Evolutionary conservation across 1,284 basidiomycete species (phyloP).

Genomic region (Sporisorium sorghi): DNA sequence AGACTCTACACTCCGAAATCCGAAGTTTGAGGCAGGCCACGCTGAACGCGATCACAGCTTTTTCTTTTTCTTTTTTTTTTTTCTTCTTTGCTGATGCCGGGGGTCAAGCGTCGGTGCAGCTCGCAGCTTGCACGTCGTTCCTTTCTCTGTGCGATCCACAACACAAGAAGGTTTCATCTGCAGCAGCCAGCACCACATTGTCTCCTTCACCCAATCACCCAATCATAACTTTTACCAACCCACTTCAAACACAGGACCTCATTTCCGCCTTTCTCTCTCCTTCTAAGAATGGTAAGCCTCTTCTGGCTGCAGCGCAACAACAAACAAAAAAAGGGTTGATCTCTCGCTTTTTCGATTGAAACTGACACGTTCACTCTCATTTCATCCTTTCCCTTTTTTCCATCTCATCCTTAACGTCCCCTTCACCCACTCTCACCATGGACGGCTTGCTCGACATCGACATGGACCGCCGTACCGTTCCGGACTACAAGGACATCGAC

Average conservation of each 20-base stretch:
- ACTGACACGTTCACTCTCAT: too few species aligned
- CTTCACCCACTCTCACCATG: slow-evolving; percentile 5
- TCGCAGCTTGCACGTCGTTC: neutral
- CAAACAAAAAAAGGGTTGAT: neutral
- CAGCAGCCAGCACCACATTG: neutral
- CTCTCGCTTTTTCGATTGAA: neutral
- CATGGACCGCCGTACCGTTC: slow-evolving; percentile 25
- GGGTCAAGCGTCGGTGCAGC: slow-evolving; percentile 20
- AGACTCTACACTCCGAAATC: slow-evolving; percentile 9
- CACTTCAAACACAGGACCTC: neutral
- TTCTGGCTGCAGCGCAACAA: neutral
- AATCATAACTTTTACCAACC: slow-evolving; percentile 3
- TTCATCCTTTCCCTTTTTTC: neutral
- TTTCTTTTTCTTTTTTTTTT: too few species aligned
- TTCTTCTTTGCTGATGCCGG: too few species aligned
- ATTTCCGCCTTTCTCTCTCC: neutral
- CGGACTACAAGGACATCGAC: slow-evolving; percentile 49
- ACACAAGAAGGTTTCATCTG: neutral
- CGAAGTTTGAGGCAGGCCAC: slow-evolving; percentile 1
- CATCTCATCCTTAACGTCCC: neutral
- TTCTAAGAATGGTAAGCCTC: slow-evolving; percentile 4
- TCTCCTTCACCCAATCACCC: neutral
- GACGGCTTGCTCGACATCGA: slow-evolving; percentile 8
- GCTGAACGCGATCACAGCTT: slow-evolving; percentile 9
- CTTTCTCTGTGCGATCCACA: neutral